Evolutionary conservation across 768 basidiomycete genomes (phyloP).

Genomic region (Lactifluus volemus): DNA sequence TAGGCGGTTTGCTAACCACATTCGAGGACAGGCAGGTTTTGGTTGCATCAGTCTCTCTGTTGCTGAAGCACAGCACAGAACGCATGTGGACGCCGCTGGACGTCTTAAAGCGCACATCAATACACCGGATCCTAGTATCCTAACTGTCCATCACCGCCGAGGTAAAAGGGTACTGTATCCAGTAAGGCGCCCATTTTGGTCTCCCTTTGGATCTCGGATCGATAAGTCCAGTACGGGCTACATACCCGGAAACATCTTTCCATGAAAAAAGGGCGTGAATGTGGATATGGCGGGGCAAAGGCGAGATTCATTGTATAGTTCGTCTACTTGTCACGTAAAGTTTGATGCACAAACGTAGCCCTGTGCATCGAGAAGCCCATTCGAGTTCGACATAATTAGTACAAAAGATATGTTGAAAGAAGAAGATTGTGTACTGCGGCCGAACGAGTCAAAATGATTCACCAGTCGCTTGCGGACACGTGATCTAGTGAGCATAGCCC

Average conservation of each 20-base stretch:
- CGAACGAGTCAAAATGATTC: background rate
- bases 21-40: background rate
- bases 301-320: background rate
- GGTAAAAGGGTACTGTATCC: background rate
- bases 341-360: background rate
- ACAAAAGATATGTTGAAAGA: background rate
- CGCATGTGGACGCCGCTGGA: too few relatives aligned
- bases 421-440: too few relatives aligned
- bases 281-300: background rate
- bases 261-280: background rate
- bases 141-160: background rate
- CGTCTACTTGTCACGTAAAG: background rate
- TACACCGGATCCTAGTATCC: background rate
- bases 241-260: background rate
- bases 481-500: background rate
- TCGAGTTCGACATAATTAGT: background rate
- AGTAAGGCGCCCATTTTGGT: background rate
- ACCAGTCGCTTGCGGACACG: background rate
- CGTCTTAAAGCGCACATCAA: background rate
- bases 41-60: background rate
- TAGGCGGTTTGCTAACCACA: background rate
- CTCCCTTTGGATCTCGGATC: background rate
- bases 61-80: background rate
- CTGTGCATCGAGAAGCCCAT: background rate
- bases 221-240: background rate